Evolutionary conservation across 805 yeast species (phyloP).

Genomic region (Zygoascus flipseniorum): DNA sequence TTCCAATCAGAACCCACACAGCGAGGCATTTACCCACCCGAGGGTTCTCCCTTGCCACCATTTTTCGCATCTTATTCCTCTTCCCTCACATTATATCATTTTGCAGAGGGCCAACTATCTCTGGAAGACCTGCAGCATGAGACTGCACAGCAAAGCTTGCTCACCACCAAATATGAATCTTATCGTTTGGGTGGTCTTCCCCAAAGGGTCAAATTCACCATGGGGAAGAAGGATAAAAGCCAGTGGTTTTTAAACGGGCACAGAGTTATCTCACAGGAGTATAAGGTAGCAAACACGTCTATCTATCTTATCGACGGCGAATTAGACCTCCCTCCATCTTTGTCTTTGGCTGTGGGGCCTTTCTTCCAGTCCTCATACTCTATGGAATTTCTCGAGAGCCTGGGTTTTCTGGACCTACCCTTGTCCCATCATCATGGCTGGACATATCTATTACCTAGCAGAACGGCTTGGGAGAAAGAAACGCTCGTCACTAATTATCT

Average conservation of each 20-base stretch:
- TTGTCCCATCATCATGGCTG: slow-evolving; percentile 43
- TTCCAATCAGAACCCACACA: slow-evolving; percentile 7
- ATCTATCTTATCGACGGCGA: slow-evolving; percentile 59
- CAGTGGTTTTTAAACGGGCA: slow-evolving; percentile 46
- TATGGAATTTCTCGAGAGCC: slow-evolving; percentile 44
- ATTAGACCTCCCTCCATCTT: slow-evolving; percentile 51
- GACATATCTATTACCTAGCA: slow-evolving; percentile 71
- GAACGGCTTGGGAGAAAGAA: slow-evolving; percentile 58
- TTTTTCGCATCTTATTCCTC: slow-evolving; percentile 14
- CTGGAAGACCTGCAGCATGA: slow-evolving; percentile 11
- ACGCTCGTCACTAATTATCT: slow-evolving; percentile 56
- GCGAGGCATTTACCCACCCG: background rate
- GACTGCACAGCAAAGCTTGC: slow-evolving; percentile 10
- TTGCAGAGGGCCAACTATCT: slow-evolving; percentile 40
- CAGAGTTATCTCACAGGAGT: slow-evolving; percentile 36
- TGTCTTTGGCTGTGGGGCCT: slow-evolving; percentile 59
- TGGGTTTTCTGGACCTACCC: slow-evolving; percentile 37
- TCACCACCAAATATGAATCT: slow-evolving; percentile 25
- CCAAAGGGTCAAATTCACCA: slow-evolving; percentile 45
- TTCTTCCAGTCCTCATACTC: slow-evolving; percentile 58
- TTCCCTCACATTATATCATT: slow-evolving; percentile 48
- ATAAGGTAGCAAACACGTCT: slow-evolving; percentile 51
- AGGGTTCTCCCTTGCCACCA: background rate
- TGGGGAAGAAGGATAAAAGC: slow-evolving; percentile 23
- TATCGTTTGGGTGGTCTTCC: slow-evolving; percentile 55